Conservation (phyloP, 306 rosid genomes). For the Datisca glomerata region DNA sequence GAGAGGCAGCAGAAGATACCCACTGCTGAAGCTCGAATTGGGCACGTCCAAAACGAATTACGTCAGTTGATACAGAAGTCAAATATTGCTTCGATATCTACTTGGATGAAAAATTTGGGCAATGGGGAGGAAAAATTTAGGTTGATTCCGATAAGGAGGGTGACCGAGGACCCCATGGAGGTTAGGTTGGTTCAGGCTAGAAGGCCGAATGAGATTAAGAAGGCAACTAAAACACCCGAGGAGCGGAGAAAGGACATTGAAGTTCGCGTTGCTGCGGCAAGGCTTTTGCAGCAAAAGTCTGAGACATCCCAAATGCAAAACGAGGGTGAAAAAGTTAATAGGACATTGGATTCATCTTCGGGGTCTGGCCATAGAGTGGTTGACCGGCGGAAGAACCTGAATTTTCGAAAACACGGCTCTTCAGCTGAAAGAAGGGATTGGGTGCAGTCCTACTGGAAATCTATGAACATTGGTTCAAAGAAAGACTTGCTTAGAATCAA, state of each 20-base stretch:
- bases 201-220: constrained; percentile 95
- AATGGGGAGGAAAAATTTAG: constrained; percentile 77
- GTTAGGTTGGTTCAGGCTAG: constrained; percentile 55
- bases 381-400: constrained; percentile 49
- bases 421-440: constrained; percentile 60
- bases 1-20: constrained; percentile 63
- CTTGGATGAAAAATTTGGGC: constrained; percentile 89
- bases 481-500: constrained; percentile 58
- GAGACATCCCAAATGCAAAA: constrained; percentile 42
- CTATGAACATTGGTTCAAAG: constrained; percentile 50
- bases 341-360: constrained; percentile 35
- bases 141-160: constrained; percentile 70
- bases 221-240: constrained; percentile 77
- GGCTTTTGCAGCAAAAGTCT: constrained; percentile 87
- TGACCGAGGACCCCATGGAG: constrained; percentile 93
- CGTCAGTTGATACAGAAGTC: constrained; percentile 86
- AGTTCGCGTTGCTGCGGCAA: constrained; percentile 94
- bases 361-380: constrained; percentile 50
- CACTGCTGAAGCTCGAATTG: constrained; percentile 35
- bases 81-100: constrained; percentile 56
- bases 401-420: constrained; percentile 46
- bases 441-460: constrained; percentile 66
- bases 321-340: constrained; percentile 51
- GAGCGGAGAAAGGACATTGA: constrained; percentile 93
- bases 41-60: constrained; percentile 67